phyloP scores from a whole-genome alignment of 768 basidiomycete species.

The Serendipita vermifera region DNA sequence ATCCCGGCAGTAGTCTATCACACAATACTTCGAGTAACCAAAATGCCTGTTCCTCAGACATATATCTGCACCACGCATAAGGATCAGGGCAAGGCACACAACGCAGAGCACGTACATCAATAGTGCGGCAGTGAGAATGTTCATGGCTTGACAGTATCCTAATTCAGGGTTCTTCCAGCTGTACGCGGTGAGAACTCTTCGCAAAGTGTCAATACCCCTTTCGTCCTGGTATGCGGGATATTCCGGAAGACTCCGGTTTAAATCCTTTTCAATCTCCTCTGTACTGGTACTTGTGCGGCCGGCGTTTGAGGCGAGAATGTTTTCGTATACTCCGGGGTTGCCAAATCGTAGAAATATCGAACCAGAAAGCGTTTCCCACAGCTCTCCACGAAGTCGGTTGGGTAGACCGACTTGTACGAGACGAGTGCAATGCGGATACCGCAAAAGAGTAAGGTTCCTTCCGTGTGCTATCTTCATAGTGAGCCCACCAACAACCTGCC shows the following conservation, averaged over 20 bases:
- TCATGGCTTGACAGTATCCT: constrained; percentile 99
- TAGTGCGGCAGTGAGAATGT: constrained; percentile 91
- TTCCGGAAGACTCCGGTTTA: constrained; percentile 91
- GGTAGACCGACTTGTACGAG: constrained; percentile 95
- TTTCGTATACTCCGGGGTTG: constrained; percentile 71
- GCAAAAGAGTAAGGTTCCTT: constrained; percentile 84
- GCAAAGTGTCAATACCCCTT: constrained; percentile 69
- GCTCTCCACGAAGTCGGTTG: constrained; percentile 85
- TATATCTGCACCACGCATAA: constrained; percentile 59
- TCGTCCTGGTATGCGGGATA: constrained; percentile 91
- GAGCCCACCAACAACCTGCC: neutral
- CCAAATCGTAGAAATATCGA: constrained; percentile 82
- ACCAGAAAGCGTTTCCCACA: constrained; percentile 96
- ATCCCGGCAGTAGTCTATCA: constrained; percentile 89
- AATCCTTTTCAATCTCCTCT: constrained; percentile 97
- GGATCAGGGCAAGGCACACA: neutral
- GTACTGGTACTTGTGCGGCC: constrained; percentile 78
- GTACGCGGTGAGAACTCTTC: constrained; percentile 89
- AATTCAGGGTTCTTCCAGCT: constrained; percentile 89
- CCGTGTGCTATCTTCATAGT: constrained; percentile 54
- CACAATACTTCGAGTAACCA: constrained; percentile 94
- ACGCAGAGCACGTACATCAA: constrained; percentile 47
- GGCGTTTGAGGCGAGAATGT: constrained; percentile 58
- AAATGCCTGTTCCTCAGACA: constrained; percentile 98
- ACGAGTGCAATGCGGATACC: constrained; percentile 95